Percentiles rank a stretch among this genome's conserved stretches.
phyloP scores from a whole-genome alignment of 176 grass and related monocot genomes.

The Eleusine coracana region DNA sequence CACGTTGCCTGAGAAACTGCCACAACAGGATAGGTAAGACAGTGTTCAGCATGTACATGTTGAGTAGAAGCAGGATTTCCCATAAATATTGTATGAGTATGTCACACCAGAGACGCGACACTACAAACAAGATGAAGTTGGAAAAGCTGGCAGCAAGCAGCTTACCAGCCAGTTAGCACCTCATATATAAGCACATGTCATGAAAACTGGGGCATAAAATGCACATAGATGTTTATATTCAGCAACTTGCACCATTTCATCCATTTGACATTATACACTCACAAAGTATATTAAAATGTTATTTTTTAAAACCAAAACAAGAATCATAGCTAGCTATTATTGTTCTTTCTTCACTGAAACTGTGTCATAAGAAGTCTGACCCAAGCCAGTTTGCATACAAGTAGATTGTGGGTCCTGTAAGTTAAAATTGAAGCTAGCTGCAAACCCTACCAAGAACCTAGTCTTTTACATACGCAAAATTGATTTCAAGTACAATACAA shows the following conservation, averaged over 20 bases:
- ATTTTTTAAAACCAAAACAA: slow-evolving; percentile 2
- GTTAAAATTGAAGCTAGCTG: not conserved
- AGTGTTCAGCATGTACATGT: slow-evolving; percentile 2
- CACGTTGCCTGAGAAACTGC: slow-evolving; percentile 71
- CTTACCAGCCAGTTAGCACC: not conserved
- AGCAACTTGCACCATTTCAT: not conserved
- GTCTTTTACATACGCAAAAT: not conserved
- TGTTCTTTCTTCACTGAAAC: slow-evolving; percentile 7
- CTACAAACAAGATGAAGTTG: not conserved
- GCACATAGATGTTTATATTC: not conserved
- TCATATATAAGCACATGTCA: not conserved
- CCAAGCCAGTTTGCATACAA: not conserved
- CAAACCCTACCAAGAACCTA: not conserved
- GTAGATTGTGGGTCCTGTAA: not conserved
- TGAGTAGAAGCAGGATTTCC: not conserved
- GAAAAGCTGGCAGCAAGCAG: slow-evolving; percentile 23
- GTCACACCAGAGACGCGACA: slow-evolving; percentile 2
- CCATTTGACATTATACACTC: not conserved
- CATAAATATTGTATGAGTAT: not conserved
- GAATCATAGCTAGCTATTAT: slow-evolving; percentile 8
- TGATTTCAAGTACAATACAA: slow-evolving; percentile 11
- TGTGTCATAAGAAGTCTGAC: not conserved
- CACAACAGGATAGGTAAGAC: slow-evolving; percentile 36
- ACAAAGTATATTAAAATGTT: not conserved
- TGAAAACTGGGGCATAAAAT: slow-evolving; percentile 6